Conservation (phyloP, 768 basidiomycete species). For the Amyloporia xantha region DNA sequence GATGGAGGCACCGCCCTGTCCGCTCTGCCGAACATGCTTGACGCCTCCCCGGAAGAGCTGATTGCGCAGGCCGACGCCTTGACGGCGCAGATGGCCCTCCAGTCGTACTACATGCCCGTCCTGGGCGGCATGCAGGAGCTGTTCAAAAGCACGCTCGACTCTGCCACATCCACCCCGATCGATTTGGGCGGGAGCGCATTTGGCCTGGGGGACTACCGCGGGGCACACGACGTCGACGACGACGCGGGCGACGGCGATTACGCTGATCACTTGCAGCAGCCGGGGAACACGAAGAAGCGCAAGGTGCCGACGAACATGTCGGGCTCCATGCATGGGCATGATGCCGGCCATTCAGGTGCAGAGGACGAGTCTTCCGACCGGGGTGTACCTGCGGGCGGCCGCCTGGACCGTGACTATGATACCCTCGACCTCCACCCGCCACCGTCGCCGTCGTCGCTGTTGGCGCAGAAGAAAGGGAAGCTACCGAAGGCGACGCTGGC, state of each 20-base stretch:
- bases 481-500: constrained; percentile 57
- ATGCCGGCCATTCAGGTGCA: constrained; percentile 36
- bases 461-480: constrained; percentile 32
- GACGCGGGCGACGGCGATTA: constrained; percentile 56
- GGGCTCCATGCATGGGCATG: constrained; percentile 35
- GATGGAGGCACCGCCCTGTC: constrained; percentile 6
- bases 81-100: constrained; percentile 52
- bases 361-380: constrained; percentile 35
- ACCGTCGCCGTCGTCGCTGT: constrained; percentile 7
- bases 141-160: constrained; percentile 22
- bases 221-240: constrained; percentile 30
- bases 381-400: constrained; percentile 21
- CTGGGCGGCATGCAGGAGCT: constrained; percentile 43
- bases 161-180: constrained; percentile 12
- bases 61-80: constrained; percentile 51
- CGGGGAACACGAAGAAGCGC: constrained; percentile 82
- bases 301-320: constrained; percentile 69
- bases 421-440: constrained; percentile 4
- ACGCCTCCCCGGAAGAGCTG: constrained; percentile 49
- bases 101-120: constrained; percentile 58
- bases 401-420: constrained; percentile 21
- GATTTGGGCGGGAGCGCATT: constrained; percentile 19
- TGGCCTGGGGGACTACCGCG: constrained; percentile 14
- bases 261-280: constrained; percentile 64
- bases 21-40: constrained; percentile 35